Base-by-base conservation (phyloP, 345 rosid species). In the Raphanus raphanistrum region DNA sequence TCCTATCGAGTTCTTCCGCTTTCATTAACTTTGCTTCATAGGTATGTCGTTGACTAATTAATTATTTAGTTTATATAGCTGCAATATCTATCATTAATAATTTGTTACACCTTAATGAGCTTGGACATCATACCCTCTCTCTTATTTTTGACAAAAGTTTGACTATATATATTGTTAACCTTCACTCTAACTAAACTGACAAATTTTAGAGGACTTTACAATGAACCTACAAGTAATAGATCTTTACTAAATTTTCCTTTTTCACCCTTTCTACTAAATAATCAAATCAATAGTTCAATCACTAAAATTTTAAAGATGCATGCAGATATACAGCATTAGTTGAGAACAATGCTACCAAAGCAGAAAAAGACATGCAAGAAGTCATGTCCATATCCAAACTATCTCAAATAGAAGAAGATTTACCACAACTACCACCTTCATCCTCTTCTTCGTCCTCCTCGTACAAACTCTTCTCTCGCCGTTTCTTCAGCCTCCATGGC, bases 291-390 rank as follows among this genome's bases (percentile, higher is more conserved):
- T 4, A 4, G 9, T 5, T 48, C 7, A n/a, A 63, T 1, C 11
- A 38, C 27, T 26, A 25, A 33, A 33, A 0, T n/a, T 63, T 5
- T 9, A 12, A 27, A 64, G 26, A 13, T 77, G 68, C 68, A 26
- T 71, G 69, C 79, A 91, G 97, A 68, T 90, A 85, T 75, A 92
- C 95, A 48, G 95, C 95, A 38, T 69, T 92, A 2, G 95, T 92
- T 38, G 93, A 89, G 75, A 85, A 81, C 60, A 82, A 92, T 75
- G 90, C 74, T 10, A 2, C 16, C 27, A 90, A 92, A 80, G 97
- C 95, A 58, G 87, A 88, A 7, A 84, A 61, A 43, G 97, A 92
- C 83, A 92, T 90, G 88, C 82, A 76, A 69, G 84, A 80, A 75
- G 89, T 92, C 8, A 61, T 92, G 25, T 87, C 86, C 4, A 76